Evolutionary conservation across 2,329 filamentous ascomycete genomes (phyloP).

Genomic region (Botrytis medusae): DNA sequence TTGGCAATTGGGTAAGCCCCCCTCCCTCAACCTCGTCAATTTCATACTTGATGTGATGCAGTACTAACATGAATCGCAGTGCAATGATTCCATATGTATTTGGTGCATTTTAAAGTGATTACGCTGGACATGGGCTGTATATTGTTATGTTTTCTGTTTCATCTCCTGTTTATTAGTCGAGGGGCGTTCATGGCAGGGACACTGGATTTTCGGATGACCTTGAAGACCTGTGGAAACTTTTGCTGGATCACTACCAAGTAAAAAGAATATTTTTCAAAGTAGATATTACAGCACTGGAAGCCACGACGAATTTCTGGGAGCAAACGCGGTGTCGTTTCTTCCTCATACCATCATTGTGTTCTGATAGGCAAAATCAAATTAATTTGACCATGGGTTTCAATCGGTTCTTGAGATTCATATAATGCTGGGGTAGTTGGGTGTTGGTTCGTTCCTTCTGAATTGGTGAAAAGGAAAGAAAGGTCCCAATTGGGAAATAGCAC

Average conservation of each 20-base stretch:
- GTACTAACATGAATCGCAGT: conserved; percentile 31
- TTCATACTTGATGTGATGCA: neutral
- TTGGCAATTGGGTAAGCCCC: conserved; percentile 83
- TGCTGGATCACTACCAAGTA: conserved; percentile 32
- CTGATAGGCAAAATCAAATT: conserved; percentile 22
- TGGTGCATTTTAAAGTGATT: conserved; percentile 32
- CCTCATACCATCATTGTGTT: conserved; percentile 17
- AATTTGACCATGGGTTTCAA: conserved; percentile 19
- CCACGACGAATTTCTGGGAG: neutral
- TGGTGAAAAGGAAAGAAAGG: neutral
- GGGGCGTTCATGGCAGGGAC: conserved; percentile 26
- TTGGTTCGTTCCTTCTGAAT: neutral
- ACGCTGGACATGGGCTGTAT: conserved; percentile 18
- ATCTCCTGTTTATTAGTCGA: conserved; percentile 22
- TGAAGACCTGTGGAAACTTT: conserved; percentile 19
- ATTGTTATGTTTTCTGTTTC: conserved; percentile 20
- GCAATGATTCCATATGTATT: conserved; percentile 41
- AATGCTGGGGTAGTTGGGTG: neutral
- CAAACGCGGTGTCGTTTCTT: neutral
- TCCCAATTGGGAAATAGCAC: neutral
- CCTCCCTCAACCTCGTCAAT: neutral
- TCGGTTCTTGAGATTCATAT: neutral
- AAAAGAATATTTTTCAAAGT: conserved; percentile 26
- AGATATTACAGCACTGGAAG: conserved; percentile 24
- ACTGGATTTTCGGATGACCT: conserved; percentile 18